Percentiles rank a stretch among this genome's conserved stretches.
Conservation (phyloP, 2,329 filamentous ascomycete genomes). For the Dactylella cylindrospora region DNA sequence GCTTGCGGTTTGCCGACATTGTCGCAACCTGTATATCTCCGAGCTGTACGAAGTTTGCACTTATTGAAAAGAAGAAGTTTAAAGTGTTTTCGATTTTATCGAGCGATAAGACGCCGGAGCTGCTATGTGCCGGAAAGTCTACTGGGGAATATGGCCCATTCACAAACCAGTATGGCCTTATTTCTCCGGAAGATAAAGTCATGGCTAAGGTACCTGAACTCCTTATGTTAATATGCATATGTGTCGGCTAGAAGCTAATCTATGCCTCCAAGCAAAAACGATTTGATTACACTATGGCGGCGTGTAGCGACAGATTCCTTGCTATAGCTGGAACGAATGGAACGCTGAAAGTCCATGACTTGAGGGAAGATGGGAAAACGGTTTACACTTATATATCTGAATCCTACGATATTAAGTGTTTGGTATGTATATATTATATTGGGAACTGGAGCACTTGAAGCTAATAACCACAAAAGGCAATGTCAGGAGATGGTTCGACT, state of each 20-base stretch:
- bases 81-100: constrained; percentile 42
- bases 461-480: constrained; percentile 23
- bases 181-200: constrained; percentile 39
- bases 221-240: not conserved
- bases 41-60: constrained; percentile 39
- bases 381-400: constrained; percentile 43
- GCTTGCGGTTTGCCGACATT: constrained; percentile 35
- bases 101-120: constrained; percentile 35
- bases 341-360: constrained; percentile 40
- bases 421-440: constrained; percentile 17
- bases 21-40: constrained; percentile 36
- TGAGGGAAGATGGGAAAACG: constrained; percentile 28
- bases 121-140: constrained; percentile 33
- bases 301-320: constrained; percentile 36
- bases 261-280: constrained; percentile 18
- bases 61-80: constrained; percentile 39
- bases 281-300: constrained; percentile 39
- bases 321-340: constrained; percentile 41
- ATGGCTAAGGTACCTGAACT: constrained; percentile 31
- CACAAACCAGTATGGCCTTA: constrained; percentile 25
- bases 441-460: not conserved
- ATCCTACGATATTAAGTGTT: constrained; percentile 42
- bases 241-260: constrained; percentile 1
- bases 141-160: constrained; percentile 40
- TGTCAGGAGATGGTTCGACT: constrained; percentile 38